Evolutionary conservation across 352 stramenopile genomes (phyloP).

Genomic region (Phytophthora fragariae): DNA sequence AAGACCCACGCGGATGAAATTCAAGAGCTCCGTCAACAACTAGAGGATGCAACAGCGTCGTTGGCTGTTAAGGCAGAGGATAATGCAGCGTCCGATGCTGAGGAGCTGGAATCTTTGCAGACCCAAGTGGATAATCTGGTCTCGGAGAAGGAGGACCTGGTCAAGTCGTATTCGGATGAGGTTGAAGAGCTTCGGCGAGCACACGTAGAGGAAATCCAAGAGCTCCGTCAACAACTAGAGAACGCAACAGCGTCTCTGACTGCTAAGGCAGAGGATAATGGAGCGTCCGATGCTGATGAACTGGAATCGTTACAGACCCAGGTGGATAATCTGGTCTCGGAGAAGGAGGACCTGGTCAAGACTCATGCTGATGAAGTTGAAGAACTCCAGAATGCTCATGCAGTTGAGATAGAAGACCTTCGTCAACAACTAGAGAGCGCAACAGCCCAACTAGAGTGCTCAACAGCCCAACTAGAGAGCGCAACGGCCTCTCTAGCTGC

Average conservation of each 20-base stretch:
- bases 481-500: background rate
- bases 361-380: conserved; percentile 20
- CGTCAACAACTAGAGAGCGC: conserved; percentile 30
- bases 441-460: conserved; percentile 1
- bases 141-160: background rate
- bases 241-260: background rate
- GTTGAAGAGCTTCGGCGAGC: no score
- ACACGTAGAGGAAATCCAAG: no score
- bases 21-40: background rate
- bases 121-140: background rate
- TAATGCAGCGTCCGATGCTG: background rate
- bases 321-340: conserved; percentile 11
- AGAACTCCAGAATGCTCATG: conserved; percentile 15
- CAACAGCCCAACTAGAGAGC: background rate
- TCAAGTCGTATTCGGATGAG: no score
- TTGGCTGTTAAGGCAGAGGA: background rate
- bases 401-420: conserved; percentile 15
- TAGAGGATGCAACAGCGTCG: background rate
- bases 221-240: background rate
- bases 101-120: background rate
- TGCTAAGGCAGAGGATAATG: no score
- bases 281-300: conserved; percentile 6
- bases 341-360: conserved; percentile 23
- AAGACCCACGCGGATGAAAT: background rate
- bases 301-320: conserved; percentile 24